Evolutionary conservation across 73 alveolate genomes (phyloP).

Genomic region (Diophrys appendiculata): DNA sequence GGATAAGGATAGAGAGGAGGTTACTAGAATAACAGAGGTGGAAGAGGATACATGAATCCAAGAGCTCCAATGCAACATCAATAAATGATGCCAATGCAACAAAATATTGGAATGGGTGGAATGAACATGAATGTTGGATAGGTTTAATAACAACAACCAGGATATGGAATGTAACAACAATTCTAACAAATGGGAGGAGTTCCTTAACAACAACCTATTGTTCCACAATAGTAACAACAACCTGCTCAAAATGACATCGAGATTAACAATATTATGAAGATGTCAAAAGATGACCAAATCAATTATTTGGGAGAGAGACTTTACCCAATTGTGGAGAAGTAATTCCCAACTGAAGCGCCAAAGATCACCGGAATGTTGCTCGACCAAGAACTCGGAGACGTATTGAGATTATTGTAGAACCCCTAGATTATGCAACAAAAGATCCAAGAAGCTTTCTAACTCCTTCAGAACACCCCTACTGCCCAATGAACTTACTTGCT

Average conservation of each 20-base stretch:
- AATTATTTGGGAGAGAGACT: constrained; percentile 18
- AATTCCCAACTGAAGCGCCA: constrained; percentile 10
- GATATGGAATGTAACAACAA: background rate
- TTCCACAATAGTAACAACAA: background rate
- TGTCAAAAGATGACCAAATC: background rate
- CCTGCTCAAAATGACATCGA: background rate
- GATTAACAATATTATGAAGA: background rate
- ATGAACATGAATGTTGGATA: too few species aligned
- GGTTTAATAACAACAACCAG: too few species aligned
- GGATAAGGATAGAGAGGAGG: background rate
- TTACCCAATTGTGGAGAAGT: constrained; percentile 13
- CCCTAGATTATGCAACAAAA: background rate
- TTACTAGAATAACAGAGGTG: background rate
- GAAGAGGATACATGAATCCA: background rate
- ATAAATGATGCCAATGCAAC: background rate
- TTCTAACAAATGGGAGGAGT: background rate
- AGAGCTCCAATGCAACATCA: background rate
- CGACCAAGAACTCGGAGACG: constrained; percentile 9
- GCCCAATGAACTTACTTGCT: background rate
- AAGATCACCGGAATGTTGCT: constrained; percentile 27
- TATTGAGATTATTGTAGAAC: background rate
- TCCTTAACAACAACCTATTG: background rate
- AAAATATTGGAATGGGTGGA: background rate
- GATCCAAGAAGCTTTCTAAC: background rate
- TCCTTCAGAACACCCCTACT: too few species aligned